phyloP scores from a whole-genome alignment of 176 grass and related monocot genomes.

The Areca catechu region DNA sequence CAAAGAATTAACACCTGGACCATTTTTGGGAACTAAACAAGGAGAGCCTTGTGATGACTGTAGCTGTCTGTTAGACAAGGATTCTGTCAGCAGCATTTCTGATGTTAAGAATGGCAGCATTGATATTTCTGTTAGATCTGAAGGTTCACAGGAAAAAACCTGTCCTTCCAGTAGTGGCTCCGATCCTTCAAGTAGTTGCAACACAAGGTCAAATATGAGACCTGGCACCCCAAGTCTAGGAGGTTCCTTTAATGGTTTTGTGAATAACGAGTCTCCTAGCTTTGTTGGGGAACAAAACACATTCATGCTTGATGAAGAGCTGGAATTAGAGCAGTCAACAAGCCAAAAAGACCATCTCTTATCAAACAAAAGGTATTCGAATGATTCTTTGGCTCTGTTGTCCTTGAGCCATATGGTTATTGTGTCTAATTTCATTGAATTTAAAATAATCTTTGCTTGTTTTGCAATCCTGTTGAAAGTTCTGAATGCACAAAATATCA shows the following conservation, averaged over 20 bases:
- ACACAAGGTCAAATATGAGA: constrained; percentile 19
- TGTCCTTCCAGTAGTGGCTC: constrained; percentile 7
- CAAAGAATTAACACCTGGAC: neutral
- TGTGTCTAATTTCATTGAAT: too few species aligned
- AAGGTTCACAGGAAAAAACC: constrained; percentile 21
- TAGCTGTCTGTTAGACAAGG: constrained; percentile 29
- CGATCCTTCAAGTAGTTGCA: constrained; percentile 17
- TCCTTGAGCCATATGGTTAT: too few species aligned
- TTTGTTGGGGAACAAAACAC: constrained; percentile 58
- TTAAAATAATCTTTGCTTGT: too few species aligned
- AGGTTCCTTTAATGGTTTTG: constrained; percentile 26
- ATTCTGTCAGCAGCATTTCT: constrained; percentile 20
- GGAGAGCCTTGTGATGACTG: constrained; percentile 9
- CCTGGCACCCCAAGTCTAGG: constrained; percentile 21
- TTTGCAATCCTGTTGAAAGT: too few species aligned
- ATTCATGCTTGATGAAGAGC: constrained; percentile 80
- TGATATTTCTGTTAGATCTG: constrained; percentile 10
- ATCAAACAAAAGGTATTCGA: constrained; percentile 53
- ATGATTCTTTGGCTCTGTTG: too few species aligned
- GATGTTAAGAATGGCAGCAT: constrained; percentile 22
- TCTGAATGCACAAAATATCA: too few species aligned
- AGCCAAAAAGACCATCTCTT: constrained; percentile 27
- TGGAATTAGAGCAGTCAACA: constrained; percentile 51
- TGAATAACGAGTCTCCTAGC: constrained; percentile 22
- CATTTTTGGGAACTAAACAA: neutral